Base-by-base conservation (phyloP, 371 early-diverging fungal species). In the Batrachochytrium dendrobatidis region DNA sequence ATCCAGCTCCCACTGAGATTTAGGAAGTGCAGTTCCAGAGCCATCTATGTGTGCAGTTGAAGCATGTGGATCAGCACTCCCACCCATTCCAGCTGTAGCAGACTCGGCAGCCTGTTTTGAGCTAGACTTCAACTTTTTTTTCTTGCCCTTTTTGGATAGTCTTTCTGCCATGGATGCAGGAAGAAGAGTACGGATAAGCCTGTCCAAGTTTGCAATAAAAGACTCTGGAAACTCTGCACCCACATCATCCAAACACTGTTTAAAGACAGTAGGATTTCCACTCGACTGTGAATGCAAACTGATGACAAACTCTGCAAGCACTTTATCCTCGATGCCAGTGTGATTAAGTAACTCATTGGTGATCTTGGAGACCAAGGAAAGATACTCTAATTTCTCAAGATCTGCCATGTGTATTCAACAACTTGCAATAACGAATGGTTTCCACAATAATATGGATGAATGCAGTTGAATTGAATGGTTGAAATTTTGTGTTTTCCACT, bases 321-420 rank as follows among this genome's bases (percentile, higher is more conserved):
- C 85, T 71, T 90, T 92, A 74, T 95, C 96, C 55, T 84, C 83
- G 58, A 95, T 75, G n/a, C 91, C 93, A 15, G 84, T 87, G 68
- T 96, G 96, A 71, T 95, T 96, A 46, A 84, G 69, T 28, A 98
- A 75, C 72, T 98, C 98, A 61, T 81, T 86, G 29, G 89, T 81
- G 56, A 96, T 84, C 71, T 93, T 92, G 66, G 86, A 83, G n/a
- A 96, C 89, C 51, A 96, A 77, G 50, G 92, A 88, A 55, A 94
- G 81, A 57, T 86, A 81, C 68, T 94, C 98, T 28, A 97, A 82
- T 65, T 88, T 82, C 65, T 86, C 82, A 60, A 91, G 67, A 60
- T 87, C 90, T 7, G 53, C 10, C 53, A 53, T 53, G 15, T 39
- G 39, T 15, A 39, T n/a, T n/a, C n/a, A n/a, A n/a, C n/a, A n/a